Percentiles rank a stretch among this genome's conserved stretches.
Evolutionary conservation across 345 rosid species (phyloP).

Genomic region (Limnanthes douglasii): DNA sequence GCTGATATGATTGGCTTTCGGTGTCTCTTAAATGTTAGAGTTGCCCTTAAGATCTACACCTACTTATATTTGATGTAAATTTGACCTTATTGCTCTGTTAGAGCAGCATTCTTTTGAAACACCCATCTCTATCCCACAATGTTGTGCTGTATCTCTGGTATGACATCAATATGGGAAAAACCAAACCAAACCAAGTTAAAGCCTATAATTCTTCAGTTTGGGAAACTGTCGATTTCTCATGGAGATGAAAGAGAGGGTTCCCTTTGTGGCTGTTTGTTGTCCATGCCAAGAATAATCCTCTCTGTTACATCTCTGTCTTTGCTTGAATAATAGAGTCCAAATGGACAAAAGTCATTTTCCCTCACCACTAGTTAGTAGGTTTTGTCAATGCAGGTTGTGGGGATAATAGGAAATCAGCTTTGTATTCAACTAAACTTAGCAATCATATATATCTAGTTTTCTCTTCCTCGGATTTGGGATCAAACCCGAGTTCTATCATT

Average conservation of each 20-base stretch:
- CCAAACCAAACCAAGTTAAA: too few species aligned
- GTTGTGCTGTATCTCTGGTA: conserved; percentile 5
- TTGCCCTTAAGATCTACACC: conserved; percentile 13
- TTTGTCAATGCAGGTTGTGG: conserved; percentile 15
- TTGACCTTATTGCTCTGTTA: conserved; percentile 7
- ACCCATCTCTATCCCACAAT: conserved; percentile 3
- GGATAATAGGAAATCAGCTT: conserved; percentile 13
- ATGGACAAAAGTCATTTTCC: conserved; percentile 36
- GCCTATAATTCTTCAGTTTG: conserved; percentile 9
- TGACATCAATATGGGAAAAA: conserved; percentile 7
- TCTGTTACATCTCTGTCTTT: conserved; percentile 21
- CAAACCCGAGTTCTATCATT: conserved; percentile 17
- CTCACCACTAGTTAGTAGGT: conserved; percentile 23
- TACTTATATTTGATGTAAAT: conserved; percentile 3
- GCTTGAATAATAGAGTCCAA: conserved; percentile 25
- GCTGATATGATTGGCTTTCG: too few species aligned
- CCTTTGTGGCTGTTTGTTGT: not conserved
- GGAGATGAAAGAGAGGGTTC: conserved; percentile 12
- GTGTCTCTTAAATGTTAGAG: too few species aligned
- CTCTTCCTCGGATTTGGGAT: conserved; percentile 13
- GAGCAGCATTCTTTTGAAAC: conserved; percentile 11
- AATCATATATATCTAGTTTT: conserved; percentile 18
- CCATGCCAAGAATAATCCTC: conserved; percentile 14
- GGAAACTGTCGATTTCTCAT: conserved; percentile 21
- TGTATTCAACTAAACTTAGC: conserved; percentile 8